These are phyloP conservation scores for Ramichloridium luteum DNA, from an alignment of 2,329 filamentous ascomycete species.

Conservation along the genomic window DNA sequence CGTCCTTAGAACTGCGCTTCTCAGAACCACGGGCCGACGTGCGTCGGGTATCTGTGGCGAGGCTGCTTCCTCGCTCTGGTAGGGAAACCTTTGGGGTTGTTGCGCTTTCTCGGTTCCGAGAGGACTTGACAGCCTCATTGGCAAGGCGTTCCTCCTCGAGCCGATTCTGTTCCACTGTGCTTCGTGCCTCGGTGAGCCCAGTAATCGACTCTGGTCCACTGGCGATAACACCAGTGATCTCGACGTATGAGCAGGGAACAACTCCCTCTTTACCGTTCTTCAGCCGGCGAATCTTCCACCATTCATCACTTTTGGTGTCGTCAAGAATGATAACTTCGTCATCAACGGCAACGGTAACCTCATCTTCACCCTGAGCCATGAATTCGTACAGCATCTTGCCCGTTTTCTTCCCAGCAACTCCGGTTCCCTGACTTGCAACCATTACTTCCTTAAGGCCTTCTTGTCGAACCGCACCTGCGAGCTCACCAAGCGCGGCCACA, in stretches of 20 bases:
- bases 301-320: slow-evolving; percentile 86
- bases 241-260: slow-evolving; percentile 91
- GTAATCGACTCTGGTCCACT: slow-evolving; percentile 37
- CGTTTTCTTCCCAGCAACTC: slow-evolving; percentile 53
- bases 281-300: slow-evolving; percentile 88
- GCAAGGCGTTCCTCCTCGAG: slow-evolving; percentile 73
- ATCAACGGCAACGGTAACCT: slow-evolving; percentile 79
- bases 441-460: slow-evolving; percentile 77
- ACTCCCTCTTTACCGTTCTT: slow-evolving; percentile 93
- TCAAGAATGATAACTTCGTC: slow-evolving; percentile 89
- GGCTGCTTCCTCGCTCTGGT: slow-evolving; percentile 68
- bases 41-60: slow-evolving; percentile 36
- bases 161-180: slow-evolving; percentile 63
- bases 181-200: slow-evolving; percentile 49
- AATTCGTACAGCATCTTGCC: slow-evolving; percentile 90
- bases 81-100: slow-evolving; percentile 63
- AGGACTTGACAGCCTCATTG: slow-evolving; percentile 61
- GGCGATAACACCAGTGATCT: slow-evolving; percentile 59
- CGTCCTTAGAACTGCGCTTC: slow-evolving; percentile 31
- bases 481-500: slow-evolving; percentile 71
- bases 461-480: slow-evolving; percentile 75
- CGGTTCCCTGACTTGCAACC: slow-evolving; percentile 58
- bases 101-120: slow-evolving; percentile 44
- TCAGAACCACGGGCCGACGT: slow-evolving; percentile 23
- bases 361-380: slow-evolving; percentile 89